These are phyloP conservation scores for Salvia sclarea DNA, from an alignment of 305 asterid genomes.

Conservation along the genomic window DNA sequence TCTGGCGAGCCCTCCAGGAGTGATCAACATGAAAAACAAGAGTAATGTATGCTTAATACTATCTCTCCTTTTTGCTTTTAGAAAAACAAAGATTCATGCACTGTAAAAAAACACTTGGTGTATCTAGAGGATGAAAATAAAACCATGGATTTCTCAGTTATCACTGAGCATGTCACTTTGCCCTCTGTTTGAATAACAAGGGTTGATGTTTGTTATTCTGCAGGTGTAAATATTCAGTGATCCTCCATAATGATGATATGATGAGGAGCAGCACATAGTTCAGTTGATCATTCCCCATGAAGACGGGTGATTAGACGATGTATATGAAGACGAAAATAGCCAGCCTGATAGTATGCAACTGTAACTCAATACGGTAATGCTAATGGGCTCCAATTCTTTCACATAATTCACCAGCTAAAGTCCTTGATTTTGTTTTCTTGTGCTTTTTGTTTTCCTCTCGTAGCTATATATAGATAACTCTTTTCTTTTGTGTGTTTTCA, in stretches of 20 bases:
- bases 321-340: constrained; percentile 11
- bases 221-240: constrained; percentile 15
- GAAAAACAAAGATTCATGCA: background rate
- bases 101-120: background rate
- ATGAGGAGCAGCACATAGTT: background rate
- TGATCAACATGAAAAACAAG: constrained; percentile 45
- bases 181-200: background rate
- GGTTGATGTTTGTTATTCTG: constrained; percentile 2
- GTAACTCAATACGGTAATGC: constrained; percentile 12
- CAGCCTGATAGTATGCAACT: constrained; percentile 17
- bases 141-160: background rate
- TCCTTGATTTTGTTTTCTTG: constrained; percentile 21
- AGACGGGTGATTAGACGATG: constrained; percentile 22
- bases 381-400: constrained; percentile 28
- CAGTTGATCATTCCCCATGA: background rate
- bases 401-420: constrained; percentile 5
- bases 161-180: too few species aligned
- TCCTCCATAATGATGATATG: constrained; percentile 7
- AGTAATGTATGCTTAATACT: constrained; percentile 30
- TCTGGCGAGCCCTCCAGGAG: constrained; percentile 39
- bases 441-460: constrained; percentile 21
- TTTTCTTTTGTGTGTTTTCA: background rate
- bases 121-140: background rate
- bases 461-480: background rate
- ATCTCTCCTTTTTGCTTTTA: background rate